Evolutionary conservation across 1,284 basidiomycete species (phyloP).

Genomic region (Ganoderma boninense): DNA sequence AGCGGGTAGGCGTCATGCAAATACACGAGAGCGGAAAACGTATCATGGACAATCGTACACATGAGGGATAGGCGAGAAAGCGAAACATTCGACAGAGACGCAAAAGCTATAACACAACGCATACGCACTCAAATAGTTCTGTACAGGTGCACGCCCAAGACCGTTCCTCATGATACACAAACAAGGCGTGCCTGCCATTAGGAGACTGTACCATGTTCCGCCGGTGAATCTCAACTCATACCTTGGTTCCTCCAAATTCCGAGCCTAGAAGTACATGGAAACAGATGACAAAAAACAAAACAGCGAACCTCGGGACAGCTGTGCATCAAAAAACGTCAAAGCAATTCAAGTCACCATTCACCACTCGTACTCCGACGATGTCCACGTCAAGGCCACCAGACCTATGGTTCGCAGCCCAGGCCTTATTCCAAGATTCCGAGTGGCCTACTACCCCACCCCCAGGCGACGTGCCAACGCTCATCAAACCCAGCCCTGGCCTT

Average conservation of each 20-base stretch:
- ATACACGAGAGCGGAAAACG: not conserved
- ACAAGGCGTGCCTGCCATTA: not conserved
- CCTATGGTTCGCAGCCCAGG: not conserved
- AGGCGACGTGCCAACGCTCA: slow-evolving; percentile 36
- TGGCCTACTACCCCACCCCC: slow-evolving; percentile 40
- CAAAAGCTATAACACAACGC: not conserved
- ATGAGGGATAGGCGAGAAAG: not conserved
- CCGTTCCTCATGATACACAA: not conserved
- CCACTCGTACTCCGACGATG: not conserved
- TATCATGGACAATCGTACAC: not conserved
- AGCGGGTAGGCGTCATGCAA: not conserved
- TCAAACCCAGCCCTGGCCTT: slow-evolving; percentile 45
- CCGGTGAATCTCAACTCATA: not conserved
- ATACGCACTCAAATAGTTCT: not conserved
- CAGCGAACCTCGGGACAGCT: not conserved
- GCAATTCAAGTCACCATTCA: not conserved
- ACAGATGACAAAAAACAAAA: not conserved
- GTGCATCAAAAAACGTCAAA: not conserved
- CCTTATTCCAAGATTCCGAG: not conserved
- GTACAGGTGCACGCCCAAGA: not conserved
- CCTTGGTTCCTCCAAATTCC: not conserved
- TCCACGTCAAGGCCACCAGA: not conserved
- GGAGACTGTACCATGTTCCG: not conserved
- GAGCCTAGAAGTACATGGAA: not conserved
- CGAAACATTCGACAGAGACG: not conserved